phyloP scores from a whole-genome alignment of 441 rosid genomes.

The Codiaeum variegatum region DNA sequence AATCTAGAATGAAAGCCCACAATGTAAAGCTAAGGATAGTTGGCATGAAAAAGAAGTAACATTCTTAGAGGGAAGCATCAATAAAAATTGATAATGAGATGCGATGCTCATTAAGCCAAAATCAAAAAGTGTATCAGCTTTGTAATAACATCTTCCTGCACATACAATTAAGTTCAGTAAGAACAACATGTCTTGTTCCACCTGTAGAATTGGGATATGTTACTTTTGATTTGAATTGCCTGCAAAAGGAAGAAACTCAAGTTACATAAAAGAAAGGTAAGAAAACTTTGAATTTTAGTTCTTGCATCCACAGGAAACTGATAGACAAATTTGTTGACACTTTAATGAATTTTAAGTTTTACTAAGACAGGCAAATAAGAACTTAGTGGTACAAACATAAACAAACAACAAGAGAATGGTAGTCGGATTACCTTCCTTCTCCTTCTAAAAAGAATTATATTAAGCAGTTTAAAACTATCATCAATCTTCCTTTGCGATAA shows the following conservation, averaged over 20 bases:
- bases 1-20: no score
- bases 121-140: slow-evolving; percentile 62
- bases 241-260: slow-evolving; percentile 39
- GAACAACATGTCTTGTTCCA: background rate
- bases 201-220: slow-evolving; percentile 54
- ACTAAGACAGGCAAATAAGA: background rate
- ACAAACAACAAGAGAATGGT: background rate
- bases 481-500: slow-evolving; percentile 70
- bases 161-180: slow-evolving; percentile 12
- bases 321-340: background rate
- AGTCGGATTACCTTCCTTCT: slow-evolving; percentile 71
- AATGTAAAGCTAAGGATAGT: no score
- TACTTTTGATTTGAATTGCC: slow-evolving; percentile 83
- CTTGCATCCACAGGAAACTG: background rate
- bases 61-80: no score
- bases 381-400: background rate
- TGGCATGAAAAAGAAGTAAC: no score
- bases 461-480: slow-evolving; percentile 75
- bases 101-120: background rate
- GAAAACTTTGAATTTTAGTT: background rate
- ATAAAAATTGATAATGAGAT: no score
- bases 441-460: slow-evolving; percentile 69
- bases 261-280: slow-evolving; percentile 22
- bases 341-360: background rate
- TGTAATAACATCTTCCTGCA: slow-evolving; percentile 74